phyloP scores from a whole-genome alignment of 345 rosid species.

The Eucalyptus coolabah region DNA sequence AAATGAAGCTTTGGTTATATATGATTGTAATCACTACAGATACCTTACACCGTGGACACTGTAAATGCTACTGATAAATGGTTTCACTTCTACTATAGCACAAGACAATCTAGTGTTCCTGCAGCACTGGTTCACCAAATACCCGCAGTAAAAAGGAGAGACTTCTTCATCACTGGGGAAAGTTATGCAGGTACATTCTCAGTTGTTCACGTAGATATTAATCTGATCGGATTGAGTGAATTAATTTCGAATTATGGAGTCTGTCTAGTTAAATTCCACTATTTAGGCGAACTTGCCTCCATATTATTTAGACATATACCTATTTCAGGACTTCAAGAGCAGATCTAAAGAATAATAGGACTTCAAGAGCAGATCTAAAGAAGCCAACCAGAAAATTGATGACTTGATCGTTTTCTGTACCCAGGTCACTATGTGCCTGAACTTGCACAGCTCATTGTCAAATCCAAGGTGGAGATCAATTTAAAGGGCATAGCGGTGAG shows the following conservation, averaged over 20 bases:
- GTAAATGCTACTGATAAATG: neutral
- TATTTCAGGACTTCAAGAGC: neutral
- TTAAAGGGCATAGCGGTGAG: slow-evolving; percentile 33
- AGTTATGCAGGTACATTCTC: slow-evolving; percentile 16
- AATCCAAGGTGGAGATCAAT: slow-evolving; percentile 7
- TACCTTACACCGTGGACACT: neutral
- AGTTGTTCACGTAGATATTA: neutral
- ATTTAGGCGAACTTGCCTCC: neutral
- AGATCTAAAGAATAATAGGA: neutral
- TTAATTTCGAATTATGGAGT: neutral
- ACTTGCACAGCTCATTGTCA: slow-evolving; percentile 17
- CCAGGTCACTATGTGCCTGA: slow-evolving; percentile 43
- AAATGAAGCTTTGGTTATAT: neutral
- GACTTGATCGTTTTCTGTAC: neutral
- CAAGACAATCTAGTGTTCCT: slow-evolving; percentile 17
- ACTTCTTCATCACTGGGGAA: slow-evolving; percentile 20
- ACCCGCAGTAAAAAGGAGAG: slow-evolving; percentile 18
- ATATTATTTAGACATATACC: neutral
- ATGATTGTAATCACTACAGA: neutral
- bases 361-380: neutral
- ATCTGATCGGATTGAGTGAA: neutral
- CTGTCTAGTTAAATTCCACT: neutral
- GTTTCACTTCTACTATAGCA: neutral
- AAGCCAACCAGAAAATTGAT: neutral
- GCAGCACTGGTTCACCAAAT: slow-evolving; percentile 6